Conservation (phyloP, 148 eudicot species). For the Mesembryanthemum crystallinum region DNA sequence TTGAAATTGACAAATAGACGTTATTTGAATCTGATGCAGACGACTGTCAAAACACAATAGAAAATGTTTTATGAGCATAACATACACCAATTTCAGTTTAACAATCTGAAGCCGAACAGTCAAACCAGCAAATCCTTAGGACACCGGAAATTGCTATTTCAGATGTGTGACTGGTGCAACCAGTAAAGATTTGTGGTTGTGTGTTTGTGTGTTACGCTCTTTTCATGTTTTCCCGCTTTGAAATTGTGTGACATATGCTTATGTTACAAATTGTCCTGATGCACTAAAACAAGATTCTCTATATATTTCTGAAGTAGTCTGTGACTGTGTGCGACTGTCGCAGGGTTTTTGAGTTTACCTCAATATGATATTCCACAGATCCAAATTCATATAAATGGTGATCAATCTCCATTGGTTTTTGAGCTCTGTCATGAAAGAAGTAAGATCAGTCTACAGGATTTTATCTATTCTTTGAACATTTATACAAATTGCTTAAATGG, state of each 20-base stretch:
- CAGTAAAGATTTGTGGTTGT: too few relatives aligned
- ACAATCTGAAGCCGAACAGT: neutral
- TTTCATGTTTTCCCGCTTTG: neutral
- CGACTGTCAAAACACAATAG: conserved; percentile 38
- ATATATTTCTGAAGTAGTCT: neutral
- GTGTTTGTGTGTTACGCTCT: neutral
- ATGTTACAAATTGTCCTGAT: neutral
- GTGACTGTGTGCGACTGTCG: neutral
- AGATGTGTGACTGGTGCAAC: neutral
- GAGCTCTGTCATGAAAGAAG: conserved; percentile 49
- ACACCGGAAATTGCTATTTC: too few relatives aligned
- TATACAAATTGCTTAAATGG: neutral
- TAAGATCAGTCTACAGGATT: conserved; percentile 10
- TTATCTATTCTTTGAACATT: neutral
- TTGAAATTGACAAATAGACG: conserved; percentile 70
- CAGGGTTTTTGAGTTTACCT: conserved; percentile 41
- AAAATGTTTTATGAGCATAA: neutral
- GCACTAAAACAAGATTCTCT: neutral
- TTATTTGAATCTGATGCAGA: conserved; percentile 48
- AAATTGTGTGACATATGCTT: neutral
- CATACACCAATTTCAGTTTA: neutral
- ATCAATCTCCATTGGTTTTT: conserved; percentile 61
- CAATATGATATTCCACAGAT: conserved; percentile 75
- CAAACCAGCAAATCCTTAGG: neutral
- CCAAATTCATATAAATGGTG: conserved; percentile 89